Evolutionary conservation across 2,329 filamentous ascomycete genomes (phyloP), one percentile per base, ranked within the genome.

Genomic region (Pestalotiopsis sp.): DNA sequence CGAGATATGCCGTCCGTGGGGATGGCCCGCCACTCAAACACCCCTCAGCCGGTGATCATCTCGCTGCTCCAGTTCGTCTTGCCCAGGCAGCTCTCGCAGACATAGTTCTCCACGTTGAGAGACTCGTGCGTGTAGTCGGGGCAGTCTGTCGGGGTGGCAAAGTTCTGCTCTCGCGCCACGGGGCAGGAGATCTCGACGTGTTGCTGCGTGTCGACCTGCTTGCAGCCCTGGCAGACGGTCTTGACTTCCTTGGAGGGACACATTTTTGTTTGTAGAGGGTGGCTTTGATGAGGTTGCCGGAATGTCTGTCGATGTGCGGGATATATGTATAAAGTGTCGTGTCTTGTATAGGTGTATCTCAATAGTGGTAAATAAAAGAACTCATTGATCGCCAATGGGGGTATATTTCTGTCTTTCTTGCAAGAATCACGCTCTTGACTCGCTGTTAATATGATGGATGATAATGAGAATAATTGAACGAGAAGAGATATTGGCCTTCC

Each of bases 141-240:
- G 36, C 68, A 69, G 25, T 69, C 68, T 12, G 65, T 67, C 17
- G 27, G 64, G 31, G 59, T 49, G 13, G 65, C 65, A 52, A 69
- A 68, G 5, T 52, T 17, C 57, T 68, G 66, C 49, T 68, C 41
- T 63, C 68, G 20, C 17, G 66, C 68, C 23, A 58, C 59, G n/a
- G 68, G 68, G 61, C 68, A 69, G 31, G 25, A 61, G 64, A 68
- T 66, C 36, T 69, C 63, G 14, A 68, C 20, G 31, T 64, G 66
- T 52, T 69, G 66, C 20, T 69, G 57, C 20, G 58, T 62, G 45
- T 55, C 63, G 38, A 69, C 57, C 25, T 59, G 20, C 17, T 63
- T 65, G 59, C 68, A 69, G 57, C 66, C 68, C 62, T 68, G 68
- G 49, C 68, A 69, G 62, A 69, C 63, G n/a, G 65, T 62, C 25